Percentiles rank a stretch among this genome's conserved stretches.
Evolutionary conservation across 139 green algal species (phyloP).

Genomic region (Micractinium sp.): DNA sequence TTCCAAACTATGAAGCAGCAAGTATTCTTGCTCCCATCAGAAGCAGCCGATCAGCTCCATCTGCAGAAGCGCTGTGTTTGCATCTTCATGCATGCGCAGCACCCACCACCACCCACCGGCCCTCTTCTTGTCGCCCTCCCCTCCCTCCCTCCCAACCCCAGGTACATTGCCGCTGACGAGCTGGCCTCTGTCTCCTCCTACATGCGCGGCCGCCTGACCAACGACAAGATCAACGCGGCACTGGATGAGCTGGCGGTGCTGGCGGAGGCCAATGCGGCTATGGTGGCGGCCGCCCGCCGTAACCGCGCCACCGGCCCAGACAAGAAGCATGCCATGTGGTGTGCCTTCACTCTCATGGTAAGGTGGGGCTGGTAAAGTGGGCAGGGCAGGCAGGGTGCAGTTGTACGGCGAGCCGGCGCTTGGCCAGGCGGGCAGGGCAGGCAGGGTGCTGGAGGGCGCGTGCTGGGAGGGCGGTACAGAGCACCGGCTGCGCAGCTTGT

Average conservation of each 20-base stretch:
- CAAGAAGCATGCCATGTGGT: conserved; percentile 56
- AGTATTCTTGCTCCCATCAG: background rate
- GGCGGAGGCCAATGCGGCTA: conserved; percentile 55
- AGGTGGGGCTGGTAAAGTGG: background rate
- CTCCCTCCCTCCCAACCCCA: conserved; percentile 38
- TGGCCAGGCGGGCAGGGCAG: too few species aligned
- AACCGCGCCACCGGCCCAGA: conserved; percentile 58
- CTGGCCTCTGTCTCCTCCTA: conserved; percentile 66
- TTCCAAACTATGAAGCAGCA: too few species aligned
- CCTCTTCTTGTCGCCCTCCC: background rate
- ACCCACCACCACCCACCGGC: background rate
- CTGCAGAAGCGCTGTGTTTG: background rate
- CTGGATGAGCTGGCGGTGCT: conserved; percentile 71
- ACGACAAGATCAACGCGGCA: conserved; percentile 78
- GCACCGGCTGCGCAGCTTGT: too few species aligned
- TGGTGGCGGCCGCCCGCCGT: conserved; percentile 51
- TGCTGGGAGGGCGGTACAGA: too few species aligned
- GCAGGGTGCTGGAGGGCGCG: background rate
- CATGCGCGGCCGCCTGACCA: conserved; percentile 70
- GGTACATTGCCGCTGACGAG: conserved; percentile 72
- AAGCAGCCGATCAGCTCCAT: background rate
- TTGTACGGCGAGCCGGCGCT: background rate
- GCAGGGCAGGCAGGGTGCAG: background rate
- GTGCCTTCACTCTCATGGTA: conserved; percentile 7
- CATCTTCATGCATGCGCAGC: background rate